Conservation (phyloP, 164 flowering plant genomes). For the Malania oleifera region DNA sequence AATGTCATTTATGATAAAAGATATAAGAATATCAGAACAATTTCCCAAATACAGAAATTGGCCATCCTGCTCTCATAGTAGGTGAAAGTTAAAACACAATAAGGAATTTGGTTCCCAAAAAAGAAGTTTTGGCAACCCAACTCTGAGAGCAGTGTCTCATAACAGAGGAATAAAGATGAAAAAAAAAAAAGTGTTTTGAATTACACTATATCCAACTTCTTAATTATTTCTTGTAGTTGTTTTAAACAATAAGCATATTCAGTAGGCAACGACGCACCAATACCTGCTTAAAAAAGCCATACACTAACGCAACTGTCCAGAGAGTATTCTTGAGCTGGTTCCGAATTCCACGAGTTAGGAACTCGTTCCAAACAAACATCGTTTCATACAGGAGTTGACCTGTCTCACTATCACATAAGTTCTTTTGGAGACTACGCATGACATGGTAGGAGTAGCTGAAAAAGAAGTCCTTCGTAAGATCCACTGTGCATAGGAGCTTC, state of each 20-base stretch:
- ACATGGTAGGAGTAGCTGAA: slow-evolving; percentile 98
- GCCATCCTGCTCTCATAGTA: background rate
- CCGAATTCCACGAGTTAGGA: slow-evolving; percentile 76
- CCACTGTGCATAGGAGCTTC: slow-evolving; percentile 94
- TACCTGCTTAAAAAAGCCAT: slow-evolving; percentile 98
- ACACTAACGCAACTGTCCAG: slow-evolving; percentile 89
- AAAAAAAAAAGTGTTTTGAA: background rate
- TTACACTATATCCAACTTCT: no score
- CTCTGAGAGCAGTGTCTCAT: background rate
- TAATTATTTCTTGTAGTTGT: no score
- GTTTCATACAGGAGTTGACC: slow-evolving; percentile 58
- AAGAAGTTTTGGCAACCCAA: background rate
- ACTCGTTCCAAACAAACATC: slow-evolving; percentile 99
- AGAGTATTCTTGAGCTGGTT: slow-evolving; percentile 67
- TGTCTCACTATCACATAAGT: slow-evolving; percentile 47
- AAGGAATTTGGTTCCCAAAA: background rate
- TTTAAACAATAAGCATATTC: background rate
- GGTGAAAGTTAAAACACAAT: background rate
- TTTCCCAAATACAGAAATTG: background rate
- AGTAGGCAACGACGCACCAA: slow-evolving; percentile 6
- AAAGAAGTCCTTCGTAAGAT: slow-evolving; percentile 98
- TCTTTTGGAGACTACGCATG: slow-evolving; percentile 93
- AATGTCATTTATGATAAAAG: background rate
- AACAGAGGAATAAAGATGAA: background rate
- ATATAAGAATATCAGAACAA: background rate